A percentile compares a stretch with the other conserved stretches of the same genome.
Conservation (phyloP, 1,139 yeast species). For the Yamadazyma diospyri region DNA sequence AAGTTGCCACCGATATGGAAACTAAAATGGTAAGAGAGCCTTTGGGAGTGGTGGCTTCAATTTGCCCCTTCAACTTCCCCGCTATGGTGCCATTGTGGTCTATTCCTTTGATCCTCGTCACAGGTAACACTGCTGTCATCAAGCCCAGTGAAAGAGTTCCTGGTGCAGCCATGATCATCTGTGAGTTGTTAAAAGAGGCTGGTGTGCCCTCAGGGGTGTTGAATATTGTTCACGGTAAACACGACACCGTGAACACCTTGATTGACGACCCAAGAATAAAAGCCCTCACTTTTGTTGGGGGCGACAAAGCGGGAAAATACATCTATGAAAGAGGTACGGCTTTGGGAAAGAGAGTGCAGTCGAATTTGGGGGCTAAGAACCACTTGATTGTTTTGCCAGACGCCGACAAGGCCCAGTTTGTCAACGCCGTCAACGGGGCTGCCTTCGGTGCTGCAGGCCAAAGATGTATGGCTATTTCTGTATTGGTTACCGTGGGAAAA, state of each 20-base stretch:
- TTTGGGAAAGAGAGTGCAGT: conserved; percentile 74
- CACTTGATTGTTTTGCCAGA: conserved; percentile 74
- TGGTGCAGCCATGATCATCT: conserved; percentile 74
- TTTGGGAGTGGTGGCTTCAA: conserved; percentile 64
- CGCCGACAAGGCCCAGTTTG: conserved; percentile 62
- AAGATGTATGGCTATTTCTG: conserved; percentile 81
- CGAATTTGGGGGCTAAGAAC: conserved; percentile 76
- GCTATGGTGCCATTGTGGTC: conserved; percentile 89
- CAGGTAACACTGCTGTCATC: conserved; percentile 73
- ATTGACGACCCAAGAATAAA: conserved; percentile 74
- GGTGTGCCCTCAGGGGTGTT: conserved; percentile 79
- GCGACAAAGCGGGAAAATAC: conserved; percentile 73
- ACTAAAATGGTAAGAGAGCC: conserved; percentile 71
- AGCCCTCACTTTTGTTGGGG: conserved; percentile 78
- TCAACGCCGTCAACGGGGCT: conserved; percentile 70
- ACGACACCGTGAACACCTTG: conserved; percentile 70
- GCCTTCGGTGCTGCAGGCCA: conserved; percentile 87
- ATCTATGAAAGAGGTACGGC: conserved; percentile 66
- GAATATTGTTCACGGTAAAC: conserved; percentile 74
- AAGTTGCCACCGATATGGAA: conserved; percentile 75
- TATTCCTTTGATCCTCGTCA: conserved; percentile 68
- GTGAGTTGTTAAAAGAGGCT: conserved; percentile 70
- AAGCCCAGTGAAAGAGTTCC: conserved; percentile 82
- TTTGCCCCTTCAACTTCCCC: conserved; percentile 78
- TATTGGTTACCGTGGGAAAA: conserved; percentile 71